These are phyloP conservation scores for Didymella arachidicola DNA, from an alignment of 2,329 filamentous ascomycete genomes.

Conservation along the genomic window DNA sequence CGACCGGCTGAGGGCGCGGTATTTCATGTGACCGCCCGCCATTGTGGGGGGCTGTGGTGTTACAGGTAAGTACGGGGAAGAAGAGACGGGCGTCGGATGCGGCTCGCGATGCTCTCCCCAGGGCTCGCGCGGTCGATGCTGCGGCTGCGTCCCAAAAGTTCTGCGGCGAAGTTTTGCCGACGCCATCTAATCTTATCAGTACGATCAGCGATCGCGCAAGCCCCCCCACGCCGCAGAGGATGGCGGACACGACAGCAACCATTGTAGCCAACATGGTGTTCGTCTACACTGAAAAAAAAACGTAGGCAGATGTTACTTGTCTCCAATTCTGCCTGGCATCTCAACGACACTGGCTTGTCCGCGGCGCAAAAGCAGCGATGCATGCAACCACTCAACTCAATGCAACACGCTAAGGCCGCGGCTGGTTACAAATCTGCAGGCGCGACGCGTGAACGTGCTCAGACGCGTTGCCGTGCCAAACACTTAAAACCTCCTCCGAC, in stretches of 20 bases:
- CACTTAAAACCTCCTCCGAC: slow-evolving; percentile 39
- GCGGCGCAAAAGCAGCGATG: slow-evolving; percentile 1
- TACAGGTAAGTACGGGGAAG: too few species aligned
- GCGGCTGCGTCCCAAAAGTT: slow-evolving; percentile 26
- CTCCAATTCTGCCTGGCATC: too few species aligned
- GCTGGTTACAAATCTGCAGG: slow-evolving; percentile 26
- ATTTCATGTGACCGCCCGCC: slow-evolving; percentile 87
- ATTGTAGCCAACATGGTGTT: background rate
- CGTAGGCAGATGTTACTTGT: background rate
- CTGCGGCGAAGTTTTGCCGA: slow-evolving; percentile 22
- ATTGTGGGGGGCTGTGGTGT: slow-evolving; percentile 62
- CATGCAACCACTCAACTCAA: slow-evolving; percentile 18
- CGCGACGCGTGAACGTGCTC: slow-evolving; percentile 30
- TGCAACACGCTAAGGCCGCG: slow-evolving; percentile 19
- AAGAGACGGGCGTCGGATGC: slow-evolving; percentile 18
- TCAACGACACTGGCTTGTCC: background rate
- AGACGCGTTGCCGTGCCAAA: slow-evolving; percentile 36
- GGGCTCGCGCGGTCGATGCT: slow-evolving; percentile 14
- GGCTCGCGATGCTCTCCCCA: slow-evolving; percentile 12
- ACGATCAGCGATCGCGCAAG: slow-evolving; percentile 22
- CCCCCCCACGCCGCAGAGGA: background rate
- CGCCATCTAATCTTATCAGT: slow-evolving; percentile 15
- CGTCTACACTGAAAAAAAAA: background rate
- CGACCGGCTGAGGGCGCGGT: slow-evolving; percentile 84
- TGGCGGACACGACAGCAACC: background rate